Evolutionary conservation across 139 green algal genomes (phyloP).

Genomic region (Chlamydomonas schloesseri): DNA sequence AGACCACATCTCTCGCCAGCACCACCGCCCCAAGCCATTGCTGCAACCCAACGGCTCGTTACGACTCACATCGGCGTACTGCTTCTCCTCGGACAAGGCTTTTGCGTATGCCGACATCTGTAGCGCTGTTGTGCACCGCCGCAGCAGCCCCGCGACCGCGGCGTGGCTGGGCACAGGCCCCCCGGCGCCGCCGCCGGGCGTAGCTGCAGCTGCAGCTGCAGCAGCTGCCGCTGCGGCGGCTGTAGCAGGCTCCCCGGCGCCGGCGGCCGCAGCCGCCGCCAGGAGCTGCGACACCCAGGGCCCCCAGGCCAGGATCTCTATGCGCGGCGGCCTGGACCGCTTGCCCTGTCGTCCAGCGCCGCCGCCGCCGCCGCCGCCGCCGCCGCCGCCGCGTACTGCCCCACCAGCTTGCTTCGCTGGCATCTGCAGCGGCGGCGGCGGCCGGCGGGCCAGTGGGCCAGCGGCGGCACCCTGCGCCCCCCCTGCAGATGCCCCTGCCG

Average conservation of each 20-base stretch:
- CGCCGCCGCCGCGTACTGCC: not conserved
- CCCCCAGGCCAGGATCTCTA: slow-evolving; percentile 32
- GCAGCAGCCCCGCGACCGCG: slow-evolving; percentile 16
- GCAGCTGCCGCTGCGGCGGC: not conserved
- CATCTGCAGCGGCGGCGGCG: not conserved
- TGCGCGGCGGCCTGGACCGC: not conserved
- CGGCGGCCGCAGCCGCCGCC: not conserved
- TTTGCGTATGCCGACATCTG: not conserved
- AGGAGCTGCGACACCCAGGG: not conserved
- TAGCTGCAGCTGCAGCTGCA: not conserved
- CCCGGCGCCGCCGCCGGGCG: too few species aligned
- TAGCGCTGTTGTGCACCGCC: slow-evolving; percentile 32
- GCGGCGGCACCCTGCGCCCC: not conserved
- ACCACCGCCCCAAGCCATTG: too few species aligned
- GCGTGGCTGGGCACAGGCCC: not conserved
- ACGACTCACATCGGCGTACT: not conserved
- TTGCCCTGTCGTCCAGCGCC: too few species aligned
- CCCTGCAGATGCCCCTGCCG: not conserved
- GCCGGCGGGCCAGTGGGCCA: not conserved
- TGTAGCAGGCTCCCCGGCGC: not conserved
- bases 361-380: too few species aligned
- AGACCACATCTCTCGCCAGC: not conserved
- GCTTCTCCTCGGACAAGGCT: not conserved
- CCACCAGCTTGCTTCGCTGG: not conserved
- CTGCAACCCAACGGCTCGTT: too few species aligned